A percentile compares a stretch with the other conserved stretches of the same genome.
Evolutionary conservation across 78 protist genomes (phyloP).

Genomic region (Chrysochromulina parva): DNA sequence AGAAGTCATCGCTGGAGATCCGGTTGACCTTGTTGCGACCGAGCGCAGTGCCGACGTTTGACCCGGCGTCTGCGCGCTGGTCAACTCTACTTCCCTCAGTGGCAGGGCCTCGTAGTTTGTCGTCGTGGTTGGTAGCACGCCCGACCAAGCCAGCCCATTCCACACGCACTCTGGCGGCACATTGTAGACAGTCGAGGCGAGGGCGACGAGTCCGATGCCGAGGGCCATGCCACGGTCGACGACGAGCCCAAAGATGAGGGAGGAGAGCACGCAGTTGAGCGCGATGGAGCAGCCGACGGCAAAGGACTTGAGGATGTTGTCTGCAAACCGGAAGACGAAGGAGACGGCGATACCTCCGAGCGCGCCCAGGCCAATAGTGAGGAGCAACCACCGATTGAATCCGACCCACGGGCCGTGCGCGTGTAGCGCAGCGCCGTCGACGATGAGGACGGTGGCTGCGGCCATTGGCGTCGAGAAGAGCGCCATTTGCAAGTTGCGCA

Average conservation of each 20-base stretch:
- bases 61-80: too few species aligned
- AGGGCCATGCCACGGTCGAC: too few species aligned
- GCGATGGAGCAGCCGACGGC: background rate
- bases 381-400: background rate
- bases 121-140: too few species aligned
- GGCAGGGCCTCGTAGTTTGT: too few species aligned
- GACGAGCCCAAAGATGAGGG: background rate
- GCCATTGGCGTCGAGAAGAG: background rate
- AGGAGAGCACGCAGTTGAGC: background rate
- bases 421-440: background rate
- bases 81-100: too few species aligned
- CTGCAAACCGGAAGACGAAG: background rate
- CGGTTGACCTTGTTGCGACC: too few species aligned
- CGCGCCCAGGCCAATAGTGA: background rate
- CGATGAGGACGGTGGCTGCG: background rate
- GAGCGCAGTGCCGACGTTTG: too few species aligned
- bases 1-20: too few species aligned
- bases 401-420: background rate
- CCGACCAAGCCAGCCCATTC: too few species aligned
- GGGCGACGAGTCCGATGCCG: too few species aligned
- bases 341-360: background rate
- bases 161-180: too few species aligned
- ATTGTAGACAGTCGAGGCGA: too few species aligned
- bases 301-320: background rate
- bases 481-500: background rate